Evolutionary conservation across 2,329 filamentous ascomycete species (phyloP).

Genomic region (Bipolaris sorokiniana): DNA sequence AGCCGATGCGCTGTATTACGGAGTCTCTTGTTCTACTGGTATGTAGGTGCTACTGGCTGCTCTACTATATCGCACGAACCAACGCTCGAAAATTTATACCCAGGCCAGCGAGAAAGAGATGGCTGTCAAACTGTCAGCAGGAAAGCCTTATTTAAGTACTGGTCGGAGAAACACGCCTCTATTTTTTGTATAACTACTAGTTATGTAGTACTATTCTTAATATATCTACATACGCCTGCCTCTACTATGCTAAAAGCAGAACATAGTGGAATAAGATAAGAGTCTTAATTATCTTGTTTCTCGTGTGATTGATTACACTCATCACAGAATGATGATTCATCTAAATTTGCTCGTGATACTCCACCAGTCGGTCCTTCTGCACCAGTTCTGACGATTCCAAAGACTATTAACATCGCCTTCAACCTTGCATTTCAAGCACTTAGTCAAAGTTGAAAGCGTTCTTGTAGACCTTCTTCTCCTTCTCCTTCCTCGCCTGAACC

Average conservation of each 20-base stretch:
- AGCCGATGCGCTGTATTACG: no score
- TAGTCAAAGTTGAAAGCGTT: conserved; percentile 74
- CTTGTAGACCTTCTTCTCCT: conserved; percentile 90
- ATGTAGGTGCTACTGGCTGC: no score
- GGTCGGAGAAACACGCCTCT: no score
- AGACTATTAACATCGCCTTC: background rate
- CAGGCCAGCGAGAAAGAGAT: no score
- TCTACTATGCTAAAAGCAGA: background rate
- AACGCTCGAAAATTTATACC: no score
- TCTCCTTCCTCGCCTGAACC: conserved; percentile 73
- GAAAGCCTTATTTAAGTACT: no score
- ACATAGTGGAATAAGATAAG: background rate
- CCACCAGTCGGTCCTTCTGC: background rate
- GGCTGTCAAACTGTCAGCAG: no score
- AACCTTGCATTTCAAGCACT: background rate
- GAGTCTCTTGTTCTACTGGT: no score
- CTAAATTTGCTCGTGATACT: background rate
- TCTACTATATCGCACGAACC: background rate
- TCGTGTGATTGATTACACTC: background rate
- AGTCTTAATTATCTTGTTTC: background rate
- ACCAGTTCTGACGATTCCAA: background rate
- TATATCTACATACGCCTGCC: background rate
- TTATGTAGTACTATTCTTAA: no score
- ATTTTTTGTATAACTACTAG: no score
- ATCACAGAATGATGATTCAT: no score